A percentile compares a stretch with the other conserved stretches of the same genome.
phyloP scores from a whole-genome alignment of 192 early-diverging fungal genomes.

The Umbelopsis isabellina region DNA sequence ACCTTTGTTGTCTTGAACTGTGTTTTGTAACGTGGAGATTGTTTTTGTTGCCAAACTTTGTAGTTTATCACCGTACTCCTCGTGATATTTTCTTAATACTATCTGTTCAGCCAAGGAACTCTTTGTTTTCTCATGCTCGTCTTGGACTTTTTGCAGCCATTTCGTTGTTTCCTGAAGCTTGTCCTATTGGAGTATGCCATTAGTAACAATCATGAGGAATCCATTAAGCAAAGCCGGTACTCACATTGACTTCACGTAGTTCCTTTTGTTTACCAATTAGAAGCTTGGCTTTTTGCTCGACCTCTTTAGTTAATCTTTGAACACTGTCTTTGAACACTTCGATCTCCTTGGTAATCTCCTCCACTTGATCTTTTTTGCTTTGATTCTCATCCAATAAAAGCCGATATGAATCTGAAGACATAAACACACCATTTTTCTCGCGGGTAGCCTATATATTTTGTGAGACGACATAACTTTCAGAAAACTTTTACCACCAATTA shows the following conservation, averaged over 20 bases:
- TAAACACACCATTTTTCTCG: conserved; percentile 83
- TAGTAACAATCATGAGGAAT: too few species aligned
- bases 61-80: conserved; percentile 46
- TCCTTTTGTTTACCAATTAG: conserved; percentile 39
- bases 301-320: conserved; percentile 40
- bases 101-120: conserved; percentile 34
- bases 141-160: conserved; percentile 29
- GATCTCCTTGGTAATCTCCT: conserved; percentile 40
- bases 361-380: conserved; percentile 45
- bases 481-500: not conserved
- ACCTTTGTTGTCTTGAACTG: conserved; percentile 38
- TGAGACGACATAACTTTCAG: not conserved
- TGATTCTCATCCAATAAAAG: conserved; percentile 53
- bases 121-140: conserved; percentile 33
- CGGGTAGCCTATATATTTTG: conserved; percentile 59
- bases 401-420: conserved; percentile 69
- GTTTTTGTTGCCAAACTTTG: conserved; percentile 39
- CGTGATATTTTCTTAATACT: conserved; percentile 51
- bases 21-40: conserved; percentile 37
- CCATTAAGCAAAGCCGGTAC: not conserved
- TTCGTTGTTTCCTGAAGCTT: conserved; percentile 39
- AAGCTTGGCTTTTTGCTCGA: conserved; percentile 35
- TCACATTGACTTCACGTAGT: conserved; percentile 30
- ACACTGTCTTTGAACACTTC: conserved; percentile 39
- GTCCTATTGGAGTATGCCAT: not conserved